phyloP scores from a whole-genome alignment of 2,329 filamentous ascomycete species.

The Metarhizium robertsii region DNA sequence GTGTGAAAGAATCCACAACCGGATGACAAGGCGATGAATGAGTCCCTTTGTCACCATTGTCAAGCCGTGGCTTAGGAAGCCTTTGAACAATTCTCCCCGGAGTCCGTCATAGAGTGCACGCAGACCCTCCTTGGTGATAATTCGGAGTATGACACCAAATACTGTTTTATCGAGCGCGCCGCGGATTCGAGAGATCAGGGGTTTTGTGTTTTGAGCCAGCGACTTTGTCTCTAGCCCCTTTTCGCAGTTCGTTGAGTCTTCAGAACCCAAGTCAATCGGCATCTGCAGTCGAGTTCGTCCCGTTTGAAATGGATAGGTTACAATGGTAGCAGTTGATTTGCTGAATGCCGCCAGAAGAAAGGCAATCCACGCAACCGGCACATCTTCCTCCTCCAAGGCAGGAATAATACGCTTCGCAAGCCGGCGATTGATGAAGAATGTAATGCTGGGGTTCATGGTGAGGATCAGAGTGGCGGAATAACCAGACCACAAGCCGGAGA shows the following conservation, averaged over 20 bases:
- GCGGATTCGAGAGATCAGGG: slow-evolving; percentile 9
- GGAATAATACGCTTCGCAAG: slow-evolving; percentile 51
- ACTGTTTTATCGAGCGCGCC: slow-evolving; percentile 37
- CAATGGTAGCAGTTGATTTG: slow-evolving; percentile 65
- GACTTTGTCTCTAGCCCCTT: slow-evolving; percentile 6
- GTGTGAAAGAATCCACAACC: slow-evolving; percentile 52
- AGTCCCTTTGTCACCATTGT: slow-evolving; percentile 81
- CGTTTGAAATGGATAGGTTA: slow-evolving; percentile 80
- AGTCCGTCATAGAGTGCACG: slow-evolving; percentile 67
- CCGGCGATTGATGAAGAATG: slow-evolving; percentile 72
- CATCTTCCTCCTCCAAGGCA: slow-evolving; percentile 32
- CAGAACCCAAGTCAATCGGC: slow-evolving; percentile 22
- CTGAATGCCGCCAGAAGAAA: slow-evolving; percentile 60
- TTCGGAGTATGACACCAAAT: slow-evolving; percentile 51
- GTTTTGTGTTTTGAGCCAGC: background rate
- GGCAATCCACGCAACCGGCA: slow-evolving; percentile 26
- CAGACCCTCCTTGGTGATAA: slow-evolving; percentile 55
- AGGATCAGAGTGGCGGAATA: slow-evolving; percentile 74
- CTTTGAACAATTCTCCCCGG: slow-evolving; percentile 66
- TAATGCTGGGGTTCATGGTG: slow-evolving; percentile 78
- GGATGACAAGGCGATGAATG: slow-evolving; percentile 63
- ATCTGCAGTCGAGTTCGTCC: slow-evolving; percentile 75
- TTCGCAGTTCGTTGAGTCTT: slow-evolving; percentile 2
- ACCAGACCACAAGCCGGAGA: slow-evolving; percentile 76
- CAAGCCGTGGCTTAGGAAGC: slow-evolving; percentile 76